These are phyloP conservation scores for Russula brevipes DNA, from an alignment of 768 basidiomycete genomes.

Conservation along the genomic window DNA sequence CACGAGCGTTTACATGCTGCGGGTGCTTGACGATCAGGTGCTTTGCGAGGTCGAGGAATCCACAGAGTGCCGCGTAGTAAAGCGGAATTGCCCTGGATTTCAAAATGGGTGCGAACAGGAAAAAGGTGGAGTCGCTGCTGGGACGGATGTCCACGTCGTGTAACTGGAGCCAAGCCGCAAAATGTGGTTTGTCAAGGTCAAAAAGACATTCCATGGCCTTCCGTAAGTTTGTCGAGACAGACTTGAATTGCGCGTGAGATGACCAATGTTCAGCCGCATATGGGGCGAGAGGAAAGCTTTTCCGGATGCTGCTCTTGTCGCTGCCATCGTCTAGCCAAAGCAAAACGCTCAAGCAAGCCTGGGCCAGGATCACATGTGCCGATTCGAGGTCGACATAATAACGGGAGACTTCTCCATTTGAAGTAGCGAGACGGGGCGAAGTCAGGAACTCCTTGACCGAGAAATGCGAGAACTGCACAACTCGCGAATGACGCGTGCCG, in stretches of 20 bases:
- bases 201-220: not conserved
- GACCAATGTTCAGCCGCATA: not conserved
- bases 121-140: fast-evolving
- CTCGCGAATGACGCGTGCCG: not conserved
- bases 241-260: not conserved
- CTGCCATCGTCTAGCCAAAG: not conserved
- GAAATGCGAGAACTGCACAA: conserved; percentile 1
- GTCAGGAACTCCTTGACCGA: conserved; percentile 7
- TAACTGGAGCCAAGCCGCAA: not conserved
- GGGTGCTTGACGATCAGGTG: not conserved
- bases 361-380: not conserved
- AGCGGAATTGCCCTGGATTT: not conserved
- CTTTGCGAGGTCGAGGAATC: not conserved
- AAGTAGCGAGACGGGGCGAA: not conserved
- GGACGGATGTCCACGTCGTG: not conserved
- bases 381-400: not conserved
- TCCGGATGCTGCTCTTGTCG: too few relatives aligned
- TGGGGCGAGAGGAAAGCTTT: not conserved
- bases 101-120: fast-evolving
- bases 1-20: not conserved
- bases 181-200: not conserved
- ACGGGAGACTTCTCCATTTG: not conserved
- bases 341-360: not conserved
- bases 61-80: not conserved
- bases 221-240: not conserved